Evolutionary conservation across 805 yeast genomes (phyloP).

Genomic region (Wickerhamiella australiensis): DNA sequence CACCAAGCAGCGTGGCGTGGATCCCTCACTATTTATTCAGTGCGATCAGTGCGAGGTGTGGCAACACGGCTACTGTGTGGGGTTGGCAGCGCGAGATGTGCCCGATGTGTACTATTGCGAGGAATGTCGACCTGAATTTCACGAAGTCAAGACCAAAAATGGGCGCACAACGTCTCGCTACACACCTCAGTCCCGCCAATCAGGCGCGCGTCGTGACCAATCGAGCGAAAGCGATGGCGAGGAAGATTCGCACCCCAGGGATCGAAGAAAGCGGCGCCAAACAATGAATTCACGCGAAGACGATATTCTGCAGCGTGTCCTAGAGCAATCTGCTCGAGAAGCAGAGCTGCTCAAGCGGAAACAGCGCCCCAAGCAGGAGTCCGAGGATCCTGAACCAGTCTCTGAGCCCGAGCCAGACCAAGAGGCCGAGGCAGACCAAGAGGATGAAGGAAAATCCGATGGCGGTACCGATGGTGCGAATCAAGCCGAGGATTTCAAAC

Average conservation of each 20-base stretch:
- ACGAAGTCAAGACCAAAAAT: slow-evolving; percentile 34
- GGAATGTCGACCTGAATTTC: slow-evolving; percentile 74
- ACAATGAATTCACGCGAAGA: slow-evolving; percentile 29
- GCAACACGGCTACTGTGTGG: slow-evolving; percentile 97
- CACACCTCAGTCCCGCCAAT: slow-evolving; percentile 5
- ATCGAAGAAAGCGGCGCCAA: slow-evolving; percentile 19
- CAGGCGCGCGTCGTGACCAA: not conserved
- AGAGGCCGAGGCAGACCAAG: slow-evolving; percentile 1
- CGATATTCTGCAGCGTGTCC: slow-evolving; percentile 31
- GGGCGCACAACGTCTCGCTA: slow-evolving; percentile 40
- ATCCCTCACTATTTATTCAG: slow-evolving; percentile 88
- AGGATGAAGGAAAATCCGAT: not conserved
- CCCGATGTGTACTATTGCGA: slow-evolving; percentile 97
- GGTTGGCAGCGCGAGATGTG: slow-evolving; percentile 60
- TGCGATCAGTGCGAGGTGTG: slow-evolving; percentile 91
- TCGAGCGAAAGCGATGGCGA: slow-evolving; percentile 7
- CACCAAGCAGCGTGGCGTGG: slow-evolving; percentile 42
- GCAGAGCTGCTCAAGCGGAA: slow-evolving; percentile 11
- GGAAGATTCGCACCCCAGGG: not conserved
- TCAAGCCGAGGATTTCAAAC: not conserved
- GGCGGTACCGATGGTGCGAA: not conserved
- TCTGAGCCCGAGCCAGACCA: not conserved
- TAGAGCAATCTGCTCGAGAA: slow-evolving; percentile 32
- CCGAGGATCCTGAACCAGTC: not conserved
- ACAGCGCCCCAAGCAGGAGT: not conserved